Conservation (phyloP, 768 basidiomycete species). For the Kwoniella mangroviensis region DNA sequence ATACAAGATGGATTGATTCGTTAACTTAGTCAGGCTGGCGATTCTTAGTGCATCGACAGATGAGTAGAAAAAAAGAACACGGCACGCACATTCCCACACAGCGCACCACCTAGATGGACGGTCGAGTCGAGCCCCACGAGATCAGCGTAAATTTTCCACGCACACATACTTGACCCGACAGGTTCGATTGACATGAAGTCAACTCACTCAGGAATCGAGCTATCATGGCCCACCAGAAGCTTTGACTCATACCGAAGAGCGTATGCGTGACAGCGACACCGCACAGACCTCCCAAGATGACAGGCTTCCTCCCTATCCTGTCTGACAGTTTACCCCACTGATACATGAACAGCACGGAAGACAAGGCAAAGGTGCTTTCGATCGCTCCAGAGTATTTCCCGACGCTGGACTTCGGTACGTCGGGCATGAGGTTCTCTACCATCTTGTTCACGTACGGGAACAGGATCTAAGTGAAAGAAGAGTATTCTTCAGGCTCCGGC, state of each 20-base stretch:
- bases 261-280: conserved; percentile 22
- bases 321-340: conserved; percentile 39
- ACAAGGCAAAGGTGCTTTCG: no score
- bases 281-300: conserved; percentile 28
- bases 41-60: no score
- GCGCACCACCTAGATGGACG: no score
- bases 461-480: conserved; percentile 18
- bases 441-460: conserved; percentile 40
- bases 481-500: conserved; percentile 21
- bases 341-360: conserved; percentile 25
- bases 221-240: conserved; percentile 32
- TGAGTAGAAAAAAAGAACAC: no score
- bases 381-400: conserved; percentile 32
- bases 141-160: no score
- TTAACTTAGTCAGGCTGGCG: neutral
- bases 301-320: conserved; percentile 35
- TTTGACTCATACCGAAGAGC: conserved; percentile 32
- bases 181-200: neutral
- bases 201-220: conserved; percentile 30
- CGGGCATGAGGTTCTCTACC: conserved; percentile 32
- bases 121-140: no score
- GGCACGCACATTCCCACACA: no score
- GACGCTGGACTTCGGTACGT: conserved; percentile 24
- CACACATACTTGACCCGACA: neutral
- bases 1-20: neutral